Evolutionary conservation across 352 stramenopile species (phyloP).

Genomic region (Blastocystis sp.): DNA sequence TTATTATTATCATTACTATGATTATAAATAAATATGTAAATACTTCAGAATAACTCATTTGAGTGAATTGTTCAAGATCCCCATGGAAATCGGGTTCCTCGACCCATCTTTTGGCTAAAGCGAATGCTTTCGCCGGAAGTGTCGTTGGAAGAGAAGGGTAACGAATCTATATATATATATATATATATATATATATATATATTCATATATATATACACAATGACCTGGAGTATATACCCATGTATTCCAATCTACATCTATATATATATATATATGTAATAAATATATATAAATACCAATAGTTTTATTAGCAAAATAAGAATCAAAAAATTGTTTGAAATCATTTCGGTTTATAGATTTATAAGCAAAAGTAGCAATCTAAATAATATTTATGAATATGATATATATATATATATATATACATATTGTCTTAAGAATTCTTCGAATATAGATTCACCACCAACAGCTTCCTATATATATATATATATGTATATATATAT

Average conservation of each 20-base stretch:
- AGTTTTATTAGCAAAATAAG: conserved; percentile 52
- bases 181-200: conserved; percentile 24
- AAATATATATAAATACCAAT: conserved; percentile 44
- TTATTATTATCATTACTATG: too few relatives aligned
- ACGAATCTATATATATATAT: too few relatives aligned
- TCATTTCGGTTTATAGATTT: conserved; percentile 60
- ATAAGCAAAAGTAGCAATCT: conserved; percentile 66
- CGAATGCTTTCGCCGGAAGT: too few relatives aligned
- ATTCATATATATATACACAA: conserved; percentile 3
- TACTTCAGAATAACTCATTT: too few relatives aligned
- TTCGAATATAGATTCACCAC: conserved; percentile 51
- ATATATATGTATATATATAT: background rate
- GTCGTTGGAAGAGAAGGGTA: too few relatives aligned
- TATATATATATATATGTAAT: too few relatives aligned
- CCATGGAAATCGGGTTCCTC: too few relatives aligned
- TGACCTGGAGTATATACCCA: conserved; percentile 59
- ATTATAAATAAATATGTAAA: too few relatives aligned
- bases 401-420: too few relatives aligned
- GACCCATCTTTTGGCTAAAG: too few relatives aligned
- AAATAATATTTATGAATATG: too few relatives aligned
- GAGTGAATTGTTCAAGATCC: too few relatives aligned
- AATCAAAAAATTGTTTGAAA: conserved; percentile 54
- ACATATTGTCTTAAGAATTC: conserved; percentile 68
- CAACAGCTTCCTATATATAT: conserved; percentile 55
- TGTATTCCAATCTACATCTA: conserved; percentile 71